These are phyloP conservation scores for Nelumbo lutea DNA, from an alignment of 164 flowering plant species.

Conservation along the genomic window DNA sequence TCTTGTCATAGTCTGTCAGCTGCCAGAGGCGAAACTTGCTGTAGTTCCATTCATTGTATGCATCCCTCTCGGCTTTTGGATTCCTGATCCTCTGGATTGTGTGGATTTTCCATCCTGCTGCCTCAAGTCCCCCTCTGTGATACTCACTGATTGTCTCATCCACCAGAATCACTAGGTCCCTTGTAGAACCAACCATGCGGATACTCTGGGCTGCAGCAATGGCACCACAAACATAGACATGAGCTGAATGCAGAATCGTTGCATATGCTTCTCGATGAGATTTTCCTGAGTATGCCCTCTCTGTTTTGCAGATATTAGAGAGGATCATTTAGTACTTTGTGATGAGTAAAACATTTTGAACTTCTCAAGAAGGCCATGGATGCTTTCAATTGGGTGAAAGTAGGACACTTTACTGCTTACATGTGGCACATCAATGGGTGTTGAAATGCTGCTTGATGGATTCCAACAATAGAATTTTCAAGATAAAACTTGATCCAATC, in stretches of 20 bases:
- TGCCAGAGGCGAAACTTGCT: slow-evolving; percentile 97
- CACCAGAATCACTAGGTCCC: slow-evolving; percentile 59
- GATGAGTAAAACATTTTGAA: background rate
- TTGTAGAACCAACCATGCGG: slow-evolving; percentile 46
- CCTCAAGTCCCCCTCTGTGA: slow-evolving; percentile 47
- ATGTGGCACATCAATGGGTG: background rate
- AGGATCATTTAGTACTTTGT: background rate
- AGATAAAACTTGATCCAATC: too few species aligned
- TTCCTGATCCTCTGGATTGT: slow-evolving; percentile 55
- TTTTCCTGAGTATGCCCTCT: slow-evolving; percentile 24
- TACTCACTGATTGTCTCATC: slow-evolving; percentile 47
- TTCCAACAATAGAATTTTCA: background rate
- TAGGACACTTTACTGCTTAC: background rate
- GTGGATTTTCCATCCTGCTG: slow-evolving; percentile 58
- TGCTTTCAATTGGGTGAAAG: background rate
- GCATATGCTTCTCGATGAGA: slow-evolving; percentile 51
- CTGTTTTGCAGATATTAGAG: slow-evolving; percentile 13
- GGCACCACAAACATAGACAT: slow-evolving; percentile 60
- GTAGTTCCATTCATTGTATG: slow-evolving; percentile 94
- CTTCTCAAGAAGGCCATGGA: background rate
- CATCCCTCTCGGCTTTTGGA: slow-evolving; percentile 61
- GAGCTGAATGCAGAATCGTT: slow-evolving; percentile 58
- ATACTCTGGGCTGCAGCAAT: slow-evolving; percentile 65
- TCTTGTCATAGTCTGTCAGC: slow-evolving; percentile 84
- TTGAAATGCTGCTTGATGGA: background rate